phyloP scores from a whole-genome alignment of 2,329 filamentous ascomycete species.

The Penicillium sp. region DNA sequence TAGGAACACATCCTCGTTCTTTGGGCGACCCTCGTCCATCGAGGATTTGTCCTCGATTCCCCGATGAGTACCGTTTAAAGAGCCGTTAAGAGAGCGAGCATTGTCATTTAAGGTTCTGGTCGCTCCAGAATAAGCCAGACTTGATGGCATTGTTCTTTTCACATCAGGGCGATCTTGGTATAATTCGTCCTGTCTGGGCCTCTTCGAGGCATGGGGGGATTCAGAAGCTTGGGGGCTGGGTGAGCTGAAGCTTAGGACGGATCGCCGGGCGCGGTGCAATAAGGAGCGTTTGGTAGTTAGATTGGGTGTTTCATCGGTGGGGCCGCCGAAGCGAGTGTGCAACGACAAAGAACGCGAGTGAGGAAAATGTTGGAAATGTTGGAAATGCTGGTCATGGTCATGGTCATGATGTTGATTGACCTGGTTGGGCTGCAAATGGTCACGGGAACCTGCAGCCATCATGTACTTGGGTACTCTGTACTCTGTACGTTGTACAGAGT shows the following conservation, averaged over 20 bases:
- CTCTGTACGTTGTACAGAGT: background rate
- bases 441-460: constrained; percentile 10
- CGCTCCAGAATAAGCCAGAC: constrained; percentile 31
- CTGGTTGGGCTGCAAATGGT: constrained; percentile 9
- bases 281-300: constrained; percentile 46
- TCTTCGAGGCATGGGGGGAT: constrained; percentile 32
- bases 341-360: constrained; percentile 18
- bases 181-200: constrained; percentile 24
- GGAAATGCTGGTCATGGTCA: background rate
- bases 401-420: background rate
- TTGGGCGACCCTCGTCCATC: constrained; percentile 39
- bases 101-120: constrained; percentile 29
- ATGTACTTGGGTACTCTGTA: background rate
- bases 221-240: constrained; percentile 25
- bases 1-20: constrained; percentile 48
- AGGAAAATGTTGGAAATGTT: background rate
- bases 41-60: constrained; percentile 33
- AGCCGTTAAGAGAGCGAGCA: constrained; percentile 26
- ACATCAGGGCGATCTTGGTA: constrained; percentile 30
- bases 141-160: constrained; percentile 37
- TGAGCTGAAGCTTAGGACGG: constrained; percentile 28
- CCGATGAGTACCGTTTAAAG: constrained; percentile 15
- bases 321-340: constrained; percentile 19
- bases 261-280: constrained; percentile 36
- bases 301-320: constrained; percentile 48